Evolutionary conservation across 2,329 filamentous ascomycete genomes (phyloP), one percentile per base, ranked within the genome.

Genomic region (Metarhizium anisopliae): DNA sequence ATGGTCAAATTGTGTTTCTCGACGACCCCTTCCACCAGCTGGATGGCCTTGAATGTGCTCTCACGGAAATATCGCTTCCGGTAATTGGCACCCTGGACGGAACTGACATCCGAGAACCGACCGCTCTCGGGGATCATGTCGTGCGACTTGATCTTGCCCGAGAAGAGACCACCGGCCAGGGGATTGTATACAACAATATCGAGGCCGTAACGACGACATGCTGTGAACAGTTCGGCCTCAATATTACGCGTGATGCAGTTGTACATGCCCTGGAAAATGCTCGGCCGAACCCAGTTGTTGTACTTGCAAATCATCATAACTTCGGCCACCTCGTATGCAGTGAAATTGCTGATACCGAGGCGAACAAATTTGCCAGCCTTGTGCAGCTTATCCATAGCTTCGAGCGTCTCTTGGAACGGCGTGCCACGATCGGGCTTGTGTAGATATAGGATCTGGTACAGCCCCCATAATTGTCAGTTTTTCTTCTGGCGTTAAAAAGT

Each of bases 231-330:
- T 69, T 94, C 89, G 1, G 80, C 69, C 68, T 94, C 90, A 59
- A 93, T 85, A 55, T 81, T 82, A 53, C 90, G 83, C 25, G 85
- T 89, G 61, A 92, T 88, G 56, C 81, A 83, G 70, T 93, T 93
- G 72, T 93, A 93, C 88, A 95, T 93, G 63, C 80, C 91, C 71
- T 94, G 90, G 71, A 90, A 95, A 55, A 95, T 83, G 0, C 87
- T 90, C 1, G 90, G 90, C 43, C 86, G 81, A 16, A 95, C 87
- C 89, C 89, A 95, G 59, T 82, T 82, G 64, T 89, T 85, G 72
- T 87, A 83, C 63, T 86, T 86, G 77, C 88, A 93, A 43, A 84
- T 86, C 70, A 90, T 81, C 56, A 87, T 86, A 10, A 95, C 82
- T 72, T 96, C 91, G 0, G 90, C 90, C 10, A 96, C 88, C 68